Base-by-base conservation (phyloP, 805 yeast genomes). In the Starmerella bombi region DNA sequence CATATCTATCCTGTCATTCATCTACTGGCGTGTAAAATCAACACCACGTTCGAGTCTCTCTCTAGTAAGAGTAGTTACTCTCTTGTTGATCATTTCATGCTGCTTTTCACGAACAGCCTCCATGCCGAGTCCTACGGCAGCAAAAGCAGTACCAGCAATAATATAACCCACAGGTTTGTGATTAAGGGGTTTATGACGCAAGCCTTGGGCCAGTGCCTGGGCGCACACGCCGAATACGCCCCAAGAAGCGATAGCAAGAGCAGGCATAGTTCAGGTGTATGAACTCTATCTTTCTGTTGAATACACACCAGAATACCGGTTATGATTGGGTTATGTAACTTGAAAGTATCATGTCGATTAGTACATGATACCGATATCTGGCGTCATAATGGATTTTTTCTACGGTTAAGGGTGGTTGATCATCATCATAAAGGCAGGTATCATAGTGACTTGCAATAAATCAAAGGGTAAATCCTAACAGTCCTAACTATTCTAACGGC, bases 121-220 rank as follows among this genome's bases (percentile, higher is more conserved):
- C 22, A 54, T 51, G 10, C 48, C 51, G 33, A 51, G 44, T 14
- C 64, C 65, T 7, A 58, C 45, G 17, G 55, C 61, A 16, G 54
- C 56, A 40, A 57, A 61, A 16, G 51, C 59, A 15, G 54, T 55
- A 6, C 55, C 59, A 5, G 59, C 54, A 33, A 45, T 43, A 21
- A 43, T 50, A 50, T 48, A 59, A 37, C 59, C 63, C 29, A 43
- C 37, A 17, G 61, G 64, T 47, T 49, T 57, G 55, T 53, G 57
- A 36, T 49, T 54, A 45, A 54, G 51, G 14, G 63, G 62, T 48
- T 55, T 59, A 44, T 50, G 58, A 32, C 57, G 60, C 32, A 55
- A 43, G 36, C 58, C 64, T 52, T 58, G 58, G 16, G 61, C 57
- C 14, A 55, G 46, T 23, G 55, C 60, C 41, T 52, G 55, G 12